A percentile compares a stretch with the other conserved stretches of the same genome.
Conservation (phyloP, 306 rosid species). For the Cercis canadensis region DNA sequence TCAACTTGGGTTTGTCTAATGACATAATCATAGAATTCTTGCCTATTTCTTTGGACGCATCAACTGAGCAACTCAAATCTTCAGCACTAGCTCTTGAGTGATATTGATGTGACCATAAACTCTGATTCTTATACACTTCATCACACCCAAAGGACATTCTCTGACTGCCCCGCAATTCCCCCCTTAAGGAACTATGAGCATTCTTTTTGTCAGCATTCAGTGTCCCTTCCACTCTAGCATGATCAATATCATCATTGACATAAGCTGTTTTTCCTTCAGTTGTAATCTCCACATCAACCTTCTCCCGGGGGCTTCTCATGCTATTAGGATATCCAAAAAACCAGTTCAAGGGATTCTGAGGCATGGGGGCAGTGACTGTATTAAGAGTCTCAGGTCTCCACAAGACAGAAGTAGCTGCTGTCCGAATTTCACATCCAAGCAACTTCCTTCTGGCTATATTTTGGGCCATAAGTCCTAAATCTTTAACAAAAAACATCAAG, state of each 20-base stretch:
- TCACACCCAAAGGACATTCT: conserved; percentile 11
- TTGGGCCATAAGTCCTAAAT: conserved; percentile 61
- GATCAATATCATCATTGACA: conserved; percentile 12
- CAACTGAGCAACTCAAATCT: conserved; percentile 26
- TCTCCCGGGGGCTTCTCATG: background rate
- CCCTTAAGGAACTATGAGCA: conserved; percentile 4
- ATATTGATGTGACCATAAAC: conserved; percentile 20
- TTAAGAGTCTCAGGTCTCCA: conserved; percentile 17
- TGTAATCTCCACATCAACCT: conserved; percentile 17
- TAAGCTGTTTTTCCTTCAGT: conserved; percentile 16
- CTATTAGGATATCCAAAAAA: conserved; percentile 8
- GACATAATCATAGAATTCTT: conserved; percentile 22
- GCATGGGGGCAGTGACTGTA: conserved; percentile 6
- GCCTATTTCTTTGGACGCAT: conserved; percentile 23
- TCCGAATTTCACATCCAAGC: conserved; percentile 45
- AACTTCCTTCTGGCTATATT: conserved; percentile 50
- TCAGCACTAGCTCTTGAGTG: conserved; percentile 16
- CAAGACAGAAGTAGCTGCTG: conserved; percentile 23
- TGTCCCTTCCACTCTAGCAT: conserved; percentile 28
- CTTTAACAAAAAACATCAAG: conserved; percentile 60
- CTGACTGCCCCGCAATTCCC: conserved; percentile 21
- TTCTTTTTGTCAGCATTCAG: conserved; percentile 23
- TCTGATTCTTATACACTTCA: conserved; percentile 19
- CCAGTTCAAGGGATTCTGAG: conserved; percentile 29
- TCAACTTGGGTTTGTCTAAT: conserved; percentile 27